phyloP scores from a whole-genome alignment of 2,329 filamentous ascomycete species.

The Phaeomoniella chlamydospora region DNA sequence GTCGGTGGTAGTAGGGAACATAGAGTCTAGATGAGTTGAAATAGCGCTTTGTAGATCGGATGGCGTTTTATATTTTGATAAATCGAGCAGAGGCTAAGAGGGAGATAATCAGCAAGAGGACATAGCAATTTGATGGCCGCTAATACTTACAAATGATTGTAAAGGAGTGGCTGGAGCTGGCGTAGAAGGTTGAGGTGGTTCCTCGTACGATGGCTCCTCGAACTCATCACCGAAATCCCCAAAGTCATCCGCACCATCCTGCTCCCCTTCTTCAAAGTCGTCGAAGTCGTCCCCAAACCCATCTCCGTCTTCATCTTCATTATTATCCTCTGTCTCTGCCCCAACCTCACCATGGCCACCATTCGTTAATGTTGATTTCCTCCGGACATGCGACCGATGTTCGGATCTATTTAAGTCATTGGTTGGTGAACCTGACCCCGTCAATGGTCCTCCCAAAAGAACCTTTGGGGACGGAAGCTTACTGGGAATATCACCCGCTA shows the following conservation, averaged over 20 bases:
- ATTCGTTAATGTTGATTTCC: conserved; percentile 15
- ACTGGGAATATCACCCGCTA: conserved; percentile 37
- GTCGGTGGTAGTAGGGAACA: conserved; percentile 26
- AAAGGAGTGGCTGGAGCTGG: conserved; percentile 15
- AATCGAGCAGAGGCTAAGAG: conserved; percentile 28
- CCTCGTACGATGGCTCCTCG: conserved; percentile 28
- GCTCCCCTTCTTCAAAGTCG: conserved; percentile 36
- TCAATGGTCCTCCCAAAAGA: conserved; percentile 41
- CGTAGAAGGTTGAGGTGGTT: conserved; percentile 13
- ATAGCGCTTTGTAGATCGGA: conserved; percentile 24
- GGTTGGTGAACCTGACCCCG: conserved; percentile 44
- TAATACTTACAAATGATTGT: conserved; percentile 29
- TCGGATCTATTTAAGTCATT: conserved; percentile 34
- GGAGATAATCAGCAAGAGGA: no score
- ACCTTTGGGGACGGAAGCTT: conserved; percentile 25
- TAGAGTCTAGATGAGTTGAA: conserved; percentile 23
- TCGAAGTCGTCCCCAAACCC: conserved; percentile 49
- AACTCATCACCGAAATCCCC: conserved; percentile 57
- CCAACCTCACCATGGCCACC: conserved; percentile 50
- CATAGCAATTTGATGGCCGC: conserved; percentile 3
- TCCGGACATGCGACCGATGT: conserved; percentile 23
- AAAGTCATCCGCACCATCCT: conserved; percentile 38
- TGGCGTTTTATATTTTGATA: conserved; percentile 35
- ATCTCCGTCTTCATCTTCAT: conserved; percentile 39
- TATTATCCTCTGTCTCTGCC: conserved; percentile 36